A percentile compares a stretch with the other conserved stretches of the same genome.
Conservation (phyloP, 192 early-diverging fungal species). For the Rhizophagus clarus region DNA sequence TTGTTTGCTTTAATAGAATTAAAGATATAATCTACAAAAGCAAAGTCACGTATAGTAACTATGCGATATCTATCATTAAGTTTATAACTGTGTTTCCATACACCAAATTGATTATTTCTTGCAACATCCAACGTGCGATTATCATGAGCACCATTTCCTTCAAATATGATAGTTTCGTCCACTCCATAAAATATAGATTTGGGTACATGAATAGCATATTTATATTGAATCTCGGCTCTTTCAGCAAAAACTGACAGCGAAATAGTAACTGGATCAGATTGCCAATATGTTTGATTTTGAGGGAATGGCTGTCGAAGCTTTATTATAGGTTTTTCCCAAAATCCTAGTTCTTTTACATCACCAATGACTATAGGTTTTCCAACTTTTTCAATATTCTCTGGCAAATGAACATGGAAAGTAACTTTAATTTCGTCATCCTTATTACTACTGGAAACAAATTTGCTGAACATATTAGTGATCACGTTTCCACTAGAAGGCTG, state of each 20-base stretch:
- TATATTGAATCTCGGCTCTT: background rate
- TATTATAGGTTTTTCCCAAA: background rate
- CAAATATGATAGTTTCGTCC: background rate
- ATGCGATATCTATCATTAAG: background rate
- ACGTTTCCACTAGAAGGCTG: no score
- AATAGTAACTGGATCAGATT: background rate
- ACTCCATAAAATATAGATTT: background rate
- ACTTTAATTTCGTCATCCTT: background rate
- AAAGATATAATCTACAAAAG: constrained; percentile 2
- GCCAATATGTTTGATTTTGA: background rate
- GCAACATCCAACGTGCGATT: background rate
- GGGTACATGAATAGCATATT: background rate
- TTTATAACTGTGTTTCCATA: background rate
- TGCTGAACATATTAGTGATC: no score
- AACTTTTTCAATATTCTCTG: background rate
- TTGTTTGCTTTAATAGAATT: background rate
- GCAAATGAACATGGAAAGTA: background rate
- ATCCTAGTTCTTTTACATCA: background rate
- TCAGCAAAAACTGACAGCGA: background rate
- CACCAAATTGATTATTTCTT: background rate
- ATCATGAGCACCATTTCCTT: background rate
- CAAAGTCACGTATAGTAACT: background rate
- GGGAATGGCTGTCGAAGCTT: background rate
- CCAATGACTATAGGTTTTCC: background rate
- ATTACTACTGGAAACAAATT: background rate